Evolutionary conservation across 345 rosid genomes (phyloP).

Genomic region (Pugionium cornutum): DNA sequence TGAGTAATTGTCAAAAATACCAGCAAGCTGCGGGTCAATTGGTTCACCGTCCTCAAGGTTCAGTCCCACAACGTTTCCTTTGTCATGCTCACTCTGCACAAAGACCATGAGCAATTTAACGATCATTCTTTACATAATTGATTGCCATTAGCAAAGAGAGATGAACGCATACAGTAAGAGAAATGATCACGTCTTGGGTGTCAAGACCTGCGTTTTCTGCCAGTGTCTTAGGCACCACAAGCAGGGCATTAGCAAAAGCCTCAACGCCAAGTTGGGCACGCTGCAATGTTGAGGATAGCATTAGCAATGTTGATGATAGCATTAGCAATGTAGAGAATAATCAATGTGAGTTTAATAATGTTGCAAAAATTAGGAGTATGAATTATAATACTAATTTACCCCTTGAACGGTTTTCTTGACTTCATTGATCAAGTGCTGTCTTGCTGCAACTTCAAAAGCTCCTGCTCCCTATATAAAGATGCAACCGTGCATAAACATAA

Average conservation of each 20-base stretch:
- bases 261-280: constrained; percentile 98
- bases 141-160: not conserved
- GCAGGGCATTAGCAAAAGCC: constrained; percentile 98
- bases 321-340: constrained; percentile 12
- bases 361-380: not conserved
- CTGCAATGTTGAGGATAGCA: constrained; percentile 40
- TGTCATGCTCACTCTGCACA: constrained; percentile 90
- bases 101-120: constrained; percentile 1
- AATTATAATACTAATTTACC: constrained; percentile 48
- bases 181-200: constrained; percentile 90
- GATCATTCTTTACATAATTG: not conserved
- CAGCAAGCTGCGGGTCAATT: constrained; percentile 88
- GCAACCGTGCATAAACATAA: constrained; percentile 21
- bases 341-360: not conserved
- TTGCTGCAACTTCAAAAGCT: constrained; percentile 98
- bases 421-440: constrained; percentile 78
- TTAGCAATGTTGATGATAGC: constrained; percentile 12
- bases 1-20: constrained; percentile 92
- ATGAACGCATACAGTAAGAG: constrained; percentile 60
- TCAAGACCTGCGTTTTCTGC: constrained; percentile 98
- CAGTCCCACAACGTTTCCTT: constrained; percentile 80
- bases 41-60: constrained; percentile 84
- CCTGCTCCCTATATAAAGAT: constrained; percentile 80
- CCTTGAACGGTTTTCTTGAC: constrained; percentile 95
- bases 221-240: constrained; percentile 91